Percentiles rank a stretch among this genome's conserved stretches.
Evolutionary conservation across 371 early-diverging fungal genomes (phyloP).

Genomic region (Rhizomucor miehei): DNA sequence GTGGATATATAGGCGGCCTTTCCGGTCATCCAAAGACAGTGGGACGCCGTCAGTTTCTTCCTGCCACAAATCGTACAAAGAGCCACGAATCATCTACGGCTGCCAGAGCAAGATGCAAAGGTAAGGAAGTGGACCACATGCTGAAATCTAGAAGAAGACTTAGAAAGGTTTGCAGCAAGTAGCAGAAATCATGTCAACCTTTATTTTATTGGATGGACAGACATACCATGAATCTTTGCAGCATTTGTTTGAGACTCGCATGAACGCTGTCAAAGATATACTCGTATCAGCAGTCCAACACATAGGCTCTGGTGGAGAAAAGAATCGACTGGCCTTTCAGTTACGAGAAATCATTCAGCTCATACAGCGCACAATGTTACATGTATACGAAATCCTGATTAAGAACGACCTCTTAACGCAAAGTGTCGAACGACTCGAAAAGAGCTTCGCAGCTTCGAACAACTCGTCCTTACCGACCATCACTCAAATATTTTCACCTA

Average conservation of each 20-base stretch:
- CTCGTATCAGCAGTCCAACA: constrained; percentile 20
- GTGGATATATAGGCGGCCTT: constrained; percentile 55
- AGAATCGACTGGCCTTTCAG: constrained; percentile 27
- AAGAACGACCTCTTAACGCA: constrained; percentile 23
- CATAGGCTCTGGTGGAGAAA: neutral
- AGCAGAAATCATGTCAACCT: constrained; percentile 55
- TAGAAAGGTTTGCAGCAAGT: constrained; percentile 35
- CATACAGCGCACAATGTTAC: constrained; percentile 41
- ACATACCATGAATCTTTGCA: constrained; percentile 37
- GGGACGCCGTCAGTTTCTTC: constrained; percentile 82
- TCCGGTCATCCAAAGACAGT: constrained; percentile 81
- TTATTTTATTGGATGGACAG: constrained; percentile 61
- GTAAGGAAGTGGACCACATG: constrained; percentile 21
- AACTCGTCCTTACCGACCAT: constrained; percentile 30
- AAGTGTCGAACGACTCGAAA: constrained; percentile 21
- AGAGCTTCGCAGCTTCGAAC: constrained; percentile 24
- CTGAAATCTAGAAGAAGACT: neutral
- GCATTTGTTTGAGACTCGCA: constrained; percentile 41
- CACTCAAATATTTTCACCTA: constrained; percentile 54
- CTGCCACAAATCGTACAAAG: constrained; percentile 70
- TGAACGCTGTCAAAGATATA: constrained; percentile 31
- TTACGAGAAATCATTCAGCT: constrained; percentile 33
- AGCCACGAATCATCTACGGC: constrained; percentile 48
- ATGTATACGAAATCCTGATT: constrained; percentile 34
- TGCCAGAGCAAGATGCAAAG: constrained; percentile 44